A percentile compares a stretch with the other conserved stretches of the same genome.
These are phyloP conservation scores for Saturnispora gosingensis DNA, from an alignment of 805 yeast species.

Conservation along the genomic window DNA sequence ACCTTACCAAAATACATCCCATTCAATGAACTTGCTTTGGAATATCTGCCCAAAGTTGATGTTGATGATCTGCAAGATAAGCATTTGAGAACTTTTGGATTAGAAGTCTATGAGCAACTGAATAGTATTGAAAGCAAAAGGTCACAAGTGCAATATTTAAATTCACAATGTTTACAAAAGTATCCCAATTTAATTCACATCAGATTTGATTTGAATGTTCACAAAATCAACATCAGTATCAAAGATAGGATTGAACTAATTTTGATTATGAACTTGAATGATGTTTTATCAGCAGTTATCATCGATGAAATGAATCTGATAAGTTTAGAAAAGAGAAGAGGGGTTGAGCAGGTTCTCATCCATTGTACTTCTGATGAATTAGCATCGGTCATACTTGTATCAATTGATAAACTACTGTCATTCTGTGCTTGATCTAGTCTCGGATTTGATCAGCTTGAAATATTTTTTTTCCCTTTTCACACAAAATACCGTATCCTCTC, in stretches of 20 bases:
- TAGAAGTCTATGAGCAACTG: constrained; percentile 19
- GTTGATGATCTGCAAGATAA: neutral
- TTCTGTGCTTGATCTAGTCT: neutral
- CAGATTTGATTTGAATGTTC: constrained; percentile 22
- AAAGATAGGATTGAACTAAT: constrained; percentile 14
- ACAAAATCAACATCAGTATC: constrained; percentile 20
- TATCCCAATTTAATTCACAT: constrained; percentile 9
- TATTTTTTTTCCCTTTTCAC: neutral
- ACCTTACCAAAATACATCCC: constrained; percentile 29
- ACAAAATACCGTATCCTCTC: neutral
- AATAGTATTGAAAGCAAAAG: constrained; percentile 18
- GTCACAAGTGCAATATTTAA: constrained; percentile 13
- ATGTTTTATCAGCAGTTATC: constrained; percentile 3
- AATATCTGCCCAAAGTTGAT: constrained; percentile 17
- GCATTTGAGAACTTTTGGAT: constrained; percentile 20
- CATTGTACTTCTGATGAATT: neutral
- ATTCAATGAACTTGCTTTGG: constrained; percentile 15
- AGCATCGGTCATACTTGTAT: neutral
- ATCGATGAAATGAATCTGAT: constrained; percentile 1
- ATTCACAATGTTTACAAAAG: constrained; percentile 9
- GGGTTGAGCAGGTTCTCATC: constrained; percentile 1
- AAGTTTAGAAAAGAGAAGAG: neutral
- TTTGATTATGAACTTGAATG: constrained; percentile 17
- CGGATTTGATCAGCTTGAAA: neutral
- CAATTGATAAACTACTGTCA: neutral